Base-by-base conservation (phyloP, 164 flowering plant genomes). In the grape (Vitis vinifera) region DNA sequence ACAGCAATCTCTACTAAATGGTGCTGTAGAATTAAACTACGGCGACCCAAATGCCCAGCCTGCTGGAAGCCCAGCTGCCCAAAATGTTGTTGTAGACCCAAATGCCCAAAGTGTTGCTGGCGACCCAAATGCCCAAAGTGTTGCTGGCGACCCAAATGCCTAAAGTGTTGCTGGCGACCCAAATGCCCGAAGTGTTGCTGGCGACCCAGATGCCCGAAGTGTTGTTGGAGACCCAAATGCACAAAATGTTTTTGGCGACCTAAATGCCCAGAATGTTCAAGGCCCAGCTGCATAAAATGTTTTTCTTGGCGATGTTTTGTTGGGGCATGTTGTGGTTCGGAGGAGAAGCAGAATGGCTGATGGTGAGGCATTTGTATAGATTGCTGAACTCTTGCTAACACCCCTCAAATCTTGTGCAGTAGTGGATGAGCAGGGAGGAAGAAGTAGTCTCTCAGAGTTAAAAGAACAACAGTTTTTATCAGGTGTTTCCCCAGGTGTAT, bases 11-110 rank as follows among this genome's bases (percentile, higher is more conserved):
- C 68, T 53, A 37, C 48, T 66, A 60, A 66, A 61, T 55, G 73
- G 23, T 87, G 88, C 63, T 88, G 91, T 70, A 77, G 64, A 67
- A 19, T 81, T 51, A 87, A 81, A 60, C 37, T 70, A 48, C 63
- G 77, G 49, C 62, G 70, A 60, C 88, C 88, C 11, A 83, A 80
- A 65, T 81, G 86, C 78, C 71, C 75, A 2, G 53, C 59, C 27
- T 83, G 84, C 50, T 65, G 68, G 9, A 72, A 50, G 14, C 59
- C 65, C 7, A 47, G 55, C 16, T 66, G 75, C 47, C 10, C 27
- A n/a, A 75, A 65, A 29, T 77, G 78, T 59, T 61, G 53, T 7
- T 66, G 73, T 51, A 49, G 52, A 13, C 78, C 71, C 16, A 77
- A 69, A 64, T 79, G 77, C 65, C 66, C 31, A 2, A 62, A 31